phyloP scores from a whole-genome alignment of 805 yeast species.

The Tetrapisispora nanseiensis region DNA sequence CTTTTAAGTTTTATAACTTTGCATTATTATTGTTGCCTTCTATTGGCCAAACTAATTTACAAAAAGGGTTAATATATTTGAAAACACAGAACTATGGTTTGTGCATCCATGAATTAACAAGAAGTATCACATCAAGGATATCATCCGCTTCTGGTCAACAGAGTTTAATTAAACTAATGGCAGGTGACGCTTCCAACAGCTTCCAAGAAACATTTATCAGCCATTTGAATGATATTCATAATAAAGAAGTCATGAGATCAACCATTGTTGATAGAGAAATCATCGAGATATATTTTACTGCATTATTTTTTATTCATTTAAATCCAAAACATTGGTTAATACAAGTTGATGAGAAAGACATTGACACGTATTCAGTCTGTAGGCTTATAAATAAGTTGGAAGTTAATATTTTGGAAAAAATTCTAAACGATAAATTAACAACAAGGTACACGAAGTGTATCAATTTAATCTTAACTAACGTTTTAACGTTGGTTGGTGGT shows the following conservation, averaged over 20 bases:
- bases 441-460: conserved; percentile 22
- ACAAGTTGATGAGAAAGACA: conserved; percentile 2
- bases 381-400: conserved; percentile 9
- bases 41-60: conserved; percentile 46
- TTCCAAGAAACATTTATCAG: conserved; percentile 17
- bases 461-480: conserved; percentile 17
- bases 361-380: neutral
- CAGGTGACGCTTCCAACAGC: conserved; percentile 28
- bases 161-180: conserved; percentile 34
- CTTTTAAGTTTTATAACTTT: conserved; percentile 39
- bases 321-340: conserved; percentile 20
- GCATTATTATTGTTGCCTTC: conserved; percentile 56
- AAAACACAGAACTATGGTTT: conserved; percentile 19
- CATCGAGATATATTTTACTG: conserved; percentile 25
- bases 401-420: conserved; percentile 11
- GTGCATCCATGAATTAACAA: conserved; percentile 27
- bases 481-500: conserved; percentile 22
- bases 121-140: conserved; percentile 47
- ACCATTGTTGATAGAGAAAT: conserved; percentile 25
- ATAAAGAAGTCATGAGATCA: conserved; percentile 17
- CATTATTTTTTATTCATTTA: conserved; percentile 20
- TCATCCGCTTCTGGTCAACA: conserved; percentile 38
- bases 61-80: conserved; percentile 20
- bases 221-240: conserved; percentile 11
- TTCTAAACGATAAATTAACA: conserved; percentile 17